These are phyloP conservation scores for Croton laevigatus DNA, from an alignment of 441 rosid genomes.

Conservation along the genomic window DNA sequence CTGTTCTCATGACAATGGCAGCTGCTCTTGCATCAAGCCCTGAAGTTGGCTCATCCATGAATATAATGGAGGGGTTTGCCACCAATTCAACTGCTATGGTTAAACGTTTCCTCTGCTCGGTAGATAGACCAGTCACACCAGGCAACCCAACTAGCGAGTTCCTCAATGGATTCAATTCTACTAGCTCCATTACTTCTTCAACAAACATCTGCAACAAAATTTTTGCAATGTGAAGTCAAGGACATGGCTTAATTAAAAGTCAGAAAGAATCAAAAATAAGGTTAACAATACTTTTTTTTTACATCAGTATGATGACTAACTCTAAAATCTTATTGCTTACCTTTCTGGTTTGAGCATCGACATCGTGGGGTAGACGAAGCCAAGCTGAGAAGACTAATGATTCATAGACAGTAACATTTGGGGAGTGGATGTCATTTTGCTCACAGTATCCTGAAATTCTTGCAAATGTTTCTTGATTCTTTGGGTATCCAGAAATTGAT, in stretches of 20 bases:
- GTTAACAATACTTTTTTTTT: background rate
- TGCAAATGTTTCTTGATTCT: slow-evolving; percentile 51
- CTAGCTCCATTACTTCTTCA: slow-evolving; percentile 34
- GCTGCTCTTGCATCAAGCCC: slow-evolving; percentile 42
- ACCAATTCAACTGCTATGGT: slow-evolving; percentile 39
- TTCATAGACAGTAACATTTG: slow-evolving; percentile 47
- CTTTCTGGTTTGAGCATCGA: slow-evolving; percentile 39
- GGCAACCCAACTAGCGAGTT: slow-evolving; percentile 33
- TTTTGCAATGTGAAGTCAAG: background rate
- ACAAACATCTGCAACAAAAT: slow-evolving; percentile 29
- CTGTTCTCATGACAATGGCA: slow-evolving; percentile 40
- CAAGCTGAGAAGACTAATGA: slow-evolving; percentile 52
- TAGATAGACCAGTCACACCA: slow-evolving; percentile 33
- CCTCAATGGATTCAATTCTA: slow-evolving; percentile 28
- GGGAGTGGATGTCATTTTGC: slow-evolving; percentile 50
- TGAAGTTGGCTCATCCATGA: slow-evolving; percentile 45
- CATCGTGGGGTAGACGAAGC: slow-evolving; percentile 44
- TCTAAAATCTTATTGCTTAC: slow-evolving; percentile 15
- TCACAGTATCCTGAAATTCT: slow-evolving; percentile 51
- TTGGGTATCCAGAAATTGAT: slow-evolving; percentile 44
- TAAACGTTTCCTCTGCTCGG: slow-evolving; percentile 37
- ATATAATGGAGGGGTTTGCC: slow-evolving; percentile 38
- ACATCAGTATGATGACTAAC: background rate
- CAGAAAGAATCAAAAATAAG: background rate
- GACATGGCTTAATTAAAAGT: no score